Percentiles rank a stretch among this genome's conserved stretches.
These are phyloP conservation scores for Setaria viridis DNA, from an alignment of 202 grass and related monocot genomes.

Conservation along the genomic window DNA sequence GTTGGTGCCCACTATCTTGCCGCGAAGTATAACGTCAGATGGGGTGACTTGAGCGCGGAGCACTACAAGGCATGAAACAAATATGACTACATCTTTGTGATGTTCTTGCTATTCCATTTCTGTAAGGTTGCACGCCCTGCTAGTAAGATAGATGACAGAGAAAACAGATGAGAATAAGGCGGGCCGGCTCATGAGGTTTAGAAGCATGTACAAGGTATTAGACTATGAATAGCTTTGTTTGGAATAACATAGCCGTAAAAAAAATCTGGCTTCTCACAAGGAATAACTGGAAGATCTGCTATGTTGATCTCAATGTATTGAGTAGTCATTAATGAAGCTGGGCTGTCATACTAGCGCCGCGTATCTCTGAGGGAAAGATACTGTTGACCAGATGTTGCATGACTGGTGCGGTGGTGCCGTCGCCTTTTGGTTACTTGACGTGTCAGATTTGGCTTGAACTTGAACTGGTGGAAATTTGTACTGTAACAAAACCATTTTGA, in stretches of 20 bases:
- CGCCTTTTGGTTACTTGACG: no score
- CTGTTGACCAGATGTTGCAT: no score
- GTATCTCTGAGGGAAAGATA: no score
- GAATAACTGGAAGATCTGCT: background rate
- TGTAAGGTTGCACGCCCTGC: background rate
- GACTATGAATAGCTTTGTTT: slow-evolving; percentile 17
- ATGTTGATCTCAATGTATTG: background rate
- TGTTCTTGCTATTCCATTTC: slow-evolving; percentile 17
- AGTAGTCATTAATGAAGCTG: background rate
- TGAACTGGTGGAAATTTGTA: no score
- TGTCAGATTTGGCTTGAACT: no score
- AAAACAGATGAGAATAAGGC: slow-evolving; percentile 45
- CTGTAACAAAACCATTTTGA: no score
- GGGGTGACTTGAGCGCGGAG: slow-evolving; percentile 79
- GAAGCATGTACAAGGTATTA: background rate
- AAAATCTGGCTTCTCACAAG: background rate
- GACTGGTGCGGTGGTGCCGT: no score
- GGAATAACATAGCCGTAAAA: background rate
- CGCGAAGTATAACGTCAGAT: slow-evolving; percentile 91
- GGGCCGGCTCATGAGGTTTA: background rate
- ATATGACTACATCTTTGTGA: background rate
- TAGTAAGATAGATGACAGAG: slow-evolving; percentile 14
- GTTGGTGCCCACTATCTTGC: slow-evolving; percentile 94
- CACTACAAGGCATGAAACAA: slow-evolving; percentile 46
- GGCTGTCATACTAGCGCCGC: background rate